phyloP scores from a whole-genome alignment of 2,329 filamentous ascomycete genomes.

The Fusarium incarnatum region DNA sequence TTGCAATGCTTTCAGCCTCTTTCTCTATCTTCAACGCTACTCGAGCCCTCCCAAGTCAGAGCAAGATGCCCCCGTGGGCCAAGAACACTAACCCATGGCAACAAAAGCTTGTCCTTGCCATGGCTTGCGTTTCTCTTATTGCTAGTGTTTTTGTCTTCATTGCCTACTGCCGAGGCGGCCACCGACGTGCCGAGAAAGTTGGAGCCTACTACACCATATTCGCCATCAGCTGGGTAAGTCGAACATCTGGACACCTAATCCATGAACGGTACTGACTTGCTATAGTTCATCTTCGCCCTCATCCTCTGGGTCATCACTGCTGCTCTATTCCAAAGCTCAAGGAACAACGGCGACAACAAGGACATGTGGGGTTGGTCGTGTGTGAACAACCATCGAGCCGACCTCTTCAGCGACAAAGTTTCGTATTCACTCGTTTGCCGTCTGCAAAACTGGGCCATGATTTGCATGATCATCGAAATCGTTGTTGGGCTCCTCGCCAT shows the following conservation, averaged over 20 bases:
- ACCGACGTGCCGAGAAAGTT: conserved; percentile 89
- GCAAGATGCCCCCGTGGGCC: conserved; percentile 88
- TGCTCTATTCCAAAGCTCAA: conserved; percentile 82
- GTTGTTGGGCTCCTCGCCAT: conserved; percentile 93
- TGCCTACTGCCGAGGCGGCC: conserved; percentile 89
- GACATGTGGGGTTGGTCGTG: conserved; percentile 99
- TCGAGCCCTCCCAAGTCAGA: conserved; percentile 77
- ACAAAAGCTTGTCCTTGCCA: conserved; percentile 82
- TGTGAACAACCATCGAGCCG: conserved; percentile 82
- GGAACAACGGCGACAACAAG: conserved; percentile 75
- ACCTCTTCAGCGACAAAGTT: conserved; percentile 83
- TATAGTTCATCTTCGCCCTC: conserved; percentile 84
- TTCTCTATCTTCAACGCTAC: conserved; percentile 95
- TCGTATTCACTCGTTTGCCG: conserved; percentile 92
- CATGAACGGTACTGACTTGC: conserved; percentile 8
- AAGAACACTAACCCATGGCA: conserved; percentile 85
- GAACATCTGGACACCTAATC: neutral
- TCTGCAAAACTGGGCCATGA: conserved; percentile 91
- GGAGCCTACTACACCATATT: conserved; percentile 96
- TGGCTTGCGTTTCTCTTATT: conserved; percentile 82
- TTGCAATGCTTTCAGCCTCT: conserved; percentile 88
- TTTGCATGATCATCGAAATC: conserved; percentile 97
- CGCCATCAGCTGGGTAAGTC: conserved; percentile 77
- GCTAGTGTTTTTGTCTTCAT: conserved; percentile 84
- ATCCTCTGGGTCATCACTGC: conserved; percentile 92